Percentiles rank a stretch among this genome's conserved stretches.
Conservation (phyloP, 2,329 filamentous ascomycete species). For the Talaromyces sp. region DNA sequence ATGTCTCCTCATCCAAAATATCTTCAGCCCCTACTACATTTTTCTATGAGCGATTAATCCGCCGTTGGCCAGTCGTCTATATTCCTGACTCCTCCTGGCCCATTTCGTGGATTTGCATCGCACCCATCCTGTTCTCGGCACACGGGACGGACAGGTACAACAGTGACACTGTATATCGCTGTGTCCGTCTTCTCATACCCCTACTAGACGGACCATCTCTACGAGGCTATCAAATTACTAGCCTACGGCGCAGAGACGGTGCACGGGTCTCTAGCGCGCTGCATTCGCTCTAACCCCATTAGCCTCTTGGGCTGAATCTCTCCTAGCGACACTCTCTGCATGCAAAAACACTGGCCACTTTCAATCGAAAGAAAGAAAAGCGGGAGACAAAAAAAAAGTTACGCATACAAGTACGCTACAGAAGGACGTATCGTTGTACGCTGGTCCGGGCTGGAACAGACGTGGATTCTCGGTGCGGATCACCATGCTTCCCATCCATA, state of each 20-base stretch:
- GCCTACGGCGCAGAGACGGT: slow-evolving; percentile 3
- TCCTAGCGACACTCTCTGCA: slow-evolving; percentile 17
- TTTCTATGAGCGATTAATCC: neutral
- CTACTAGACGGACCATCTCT: neutral
- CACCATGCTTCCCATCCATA: neutral
- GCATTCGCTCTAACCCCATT: slow-evolving; percentile 19
- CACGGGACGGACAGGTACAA: neutral
- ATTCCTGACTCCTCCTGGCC: neutral
- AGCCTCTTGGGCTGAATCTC: slow-evolving; percentile 17
- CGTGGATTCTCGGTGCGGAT: neutral
- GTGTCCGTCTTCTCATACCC: neutral
- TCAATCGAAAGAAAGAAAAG: neutral
- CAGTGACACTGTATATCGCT: neutral
- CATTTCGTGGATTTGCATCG: neutral
- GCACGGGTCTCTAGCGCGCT: slow-evolving; percentile 15
- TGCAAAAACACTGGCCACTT: slow-evolving; percentile 5
- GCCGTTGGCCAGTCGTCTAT: neutral
- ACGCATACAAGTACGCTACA: neutral
- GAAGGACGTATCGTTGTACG: neutral
- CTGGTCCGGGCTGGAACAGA: neutral
- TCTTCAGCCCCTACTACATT: neutral
- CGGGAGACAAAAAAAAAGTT: neutral
- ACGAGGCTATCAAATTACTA: neutral
- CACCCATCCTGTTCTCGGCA: neutral
- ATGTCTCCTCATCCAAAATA: neutral